A percentile compares a stretch with the other conserved stretches of the same genome.
Conservation (phyloP, 2,329 filamentous ascomycete species). For the Grosmannia penicillata region DNA sequence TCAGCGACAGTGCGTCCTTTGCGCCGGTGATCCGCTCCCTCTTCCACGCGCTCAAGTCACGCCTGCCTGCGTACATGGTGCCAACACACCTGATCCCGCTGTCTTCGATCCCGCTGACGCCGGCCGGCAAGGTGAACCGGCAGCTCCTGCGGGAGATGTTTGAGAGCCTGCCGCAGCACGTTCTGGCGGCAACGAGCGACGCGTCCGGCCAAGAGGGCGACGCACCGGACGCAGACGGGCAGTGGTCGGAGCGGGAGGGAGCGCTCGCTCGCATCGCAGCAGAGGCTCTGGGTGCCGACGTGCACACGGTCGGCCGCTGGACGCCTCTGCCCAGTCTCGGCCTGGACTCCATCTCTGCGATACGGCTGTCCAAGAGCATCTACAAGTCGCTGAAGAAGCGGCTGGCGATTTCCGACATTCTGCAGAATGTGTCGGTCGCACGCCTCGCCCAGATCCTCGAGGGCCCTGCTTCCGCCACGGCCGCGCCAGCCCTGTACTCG, state of each 20-base stretch:
- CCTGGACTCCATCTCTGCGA: slow-evolving; percentile 71
- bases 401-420: slow-evolving; percentile 51
- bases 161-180: slow-evolving; percentile 24
- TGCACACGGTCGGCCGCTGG: slow-evolving; percentile 38
- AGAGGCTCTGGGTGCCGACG: slow-evolving; percentile 28
- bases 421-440: slow-evolving; percentile 53
- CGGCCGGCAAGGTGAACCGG: slow-evolving; percentile 62
- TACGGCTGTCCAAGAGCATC: slow-evolving; percentile 48
- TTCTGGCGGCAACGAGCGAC: slow-evolving; percentile 9
- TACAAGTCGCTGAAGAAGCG: slow-evolving; percentile 26
- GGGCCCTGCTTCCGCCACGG: not conserved
- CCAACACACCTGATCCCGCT: slow-evolving; percentile 62
- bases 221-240: not conserved
- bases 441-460: slow-evolving; percentile 32
- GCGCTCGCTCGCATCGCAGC: slow-evolving; percentile 40
- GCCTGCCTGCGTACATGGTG: slow-evolving; percentile 63
- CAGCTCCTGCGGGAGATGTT: slow-evolving; percentile 34
- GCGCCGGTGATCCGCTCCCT: slow-evolving; percentile 24
- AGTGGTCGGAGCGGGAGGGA: slow-evolving; percentile 28
- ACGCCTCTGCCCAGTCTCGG: slow-evolving; percentile 67
- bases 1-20: slow-evolving; percentile 20
- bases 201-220: not conserved
- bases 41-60: slow-evolving; percentile 35
- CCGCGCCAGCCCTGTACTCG: not conserved
- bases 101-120: slow-evolving; percentile 51